A percentile compares a stretch with the other conserved stretches of the same genome.
phyloP scores from a whole-genome alignment of 148 eudicot species.

The Tetragonia tetragonoides region DNA sequence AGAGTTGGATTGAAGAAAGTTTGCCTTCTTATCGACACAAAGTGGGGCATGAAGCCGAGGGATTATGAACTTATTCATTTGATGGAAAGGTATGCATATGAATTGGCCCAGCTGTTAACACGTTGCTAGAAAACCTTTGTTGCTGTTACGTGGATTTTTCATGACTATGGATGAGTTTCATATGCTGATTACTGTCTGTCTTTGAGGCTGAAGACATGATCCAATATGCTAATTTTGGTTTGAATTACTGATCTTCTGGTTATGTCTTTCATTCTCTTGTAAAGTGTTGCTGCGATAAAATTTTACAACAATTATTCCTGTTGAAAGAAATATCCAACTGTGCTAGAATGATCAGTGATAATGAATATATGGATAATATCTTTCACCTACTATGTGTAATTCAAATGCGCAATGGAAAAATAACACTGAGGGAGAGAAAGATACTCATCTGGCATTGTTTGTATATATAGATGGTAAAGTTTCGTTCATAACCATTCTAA shows the following conservation, averaged over 20 bases:
- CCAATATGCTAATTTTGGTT: background rate
- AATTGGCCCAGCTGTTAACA: background rate
- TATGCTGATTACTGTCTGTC: background rate
- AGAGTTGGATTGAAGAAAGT: slow-evolving; percentile 78
- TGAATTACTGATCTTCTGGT: background rate
- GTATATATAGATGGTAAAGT: background rate
- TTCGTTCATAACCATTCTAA: background rate
- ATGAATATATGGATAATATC: background rate
- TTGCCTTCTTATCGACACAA: slow-evolving; percentile 91
- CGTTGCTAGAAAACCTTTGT: background rate
- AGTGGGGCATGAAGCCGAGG: slow-evolving; percentile 99
- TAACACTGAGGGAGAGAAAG: background rate
- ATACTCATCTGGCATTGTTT: background rate
- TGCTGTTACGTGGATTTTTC: background rate
- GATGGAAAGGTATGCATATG: slow-evolving; percentile 76
- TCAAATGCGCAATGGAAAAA: background rate
- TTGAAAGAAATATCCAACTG: background rate
- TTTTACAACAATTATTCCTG: background rate
- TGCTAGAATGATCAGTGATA: background rate
- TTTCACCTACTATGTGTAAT: no score
- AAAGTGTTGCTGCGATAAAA: background rate
- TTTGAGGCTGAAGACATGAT: background rate
- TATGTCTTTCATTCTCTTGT: background rate
- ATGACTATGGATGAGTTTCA: background rate
- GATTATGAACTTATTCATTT: slow-evolving; percentile 82